A percentile compares a stretch with the other conserved stretches of the same genome.
Conservation (phyloP, 1,284 basidiomycete species). For the Rhodotorula sp. region DNA sequence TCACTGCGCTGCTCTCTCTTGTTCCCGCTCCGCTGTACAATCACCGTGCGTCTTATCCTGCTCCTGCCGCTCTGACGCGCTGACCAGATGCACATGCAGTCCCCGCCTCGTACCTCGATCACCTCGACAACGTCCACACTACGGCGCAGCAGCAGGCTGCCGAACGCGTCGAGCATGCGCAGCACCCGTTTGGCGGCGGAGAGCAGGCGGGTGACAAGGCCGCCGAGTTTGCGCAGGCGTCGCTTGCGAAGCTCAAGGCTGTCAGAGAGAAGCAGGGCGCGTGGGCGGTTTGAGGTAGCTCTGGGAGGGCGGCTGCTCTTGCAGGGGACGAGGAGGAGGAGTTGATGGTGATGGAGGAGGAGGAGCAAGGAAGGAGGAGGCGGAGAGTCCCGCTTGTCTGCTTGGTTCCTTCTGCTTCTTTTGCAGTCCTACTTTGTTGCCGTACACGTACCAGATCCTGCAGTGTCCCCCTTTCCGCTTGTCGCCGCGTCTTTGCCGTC, state of each 20-base stretch:
- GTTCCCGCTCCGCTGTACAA: conserved; percentile 19
- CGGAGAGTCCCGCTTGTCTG: neutral
- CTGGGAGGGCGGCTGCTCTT: too few relatives aligned
- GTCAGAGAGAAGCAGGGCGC: too few relatives aligned
- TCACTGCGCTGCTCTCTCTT: conserved; percentile 1
- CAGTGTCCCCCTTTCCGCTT: too few relatives aligned
- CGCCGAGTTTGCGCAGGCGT: neutral
- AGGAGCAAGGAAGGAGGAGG: neutral
- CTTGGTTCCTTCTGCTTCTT: neutral
- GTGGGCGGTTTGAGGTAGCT: too few relatives aligned
- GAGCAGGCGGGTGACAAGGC: neutral
- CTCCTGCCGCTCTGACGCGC: neutral
- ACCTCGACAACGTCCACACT: conserved; percentile 10
- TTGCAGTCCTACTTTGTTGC: too few relatives aligned
- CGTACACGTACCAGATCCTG: too few relatives aligned
- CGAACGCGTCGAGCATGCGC: neutral
- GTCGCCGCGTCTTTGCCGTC: too few relatives aligned
- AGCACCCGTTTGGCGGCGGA: neutral
- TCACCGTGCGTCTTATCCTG: conserved; percentile 3
- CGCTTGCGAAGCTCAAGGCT: neutral
- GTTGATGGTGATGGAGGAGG: neutral
- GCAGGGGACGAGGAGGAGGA: too few relatives aligned
- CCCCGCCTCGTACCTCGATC: conserved; percentile 16
- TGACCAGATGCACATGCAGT: neutral
- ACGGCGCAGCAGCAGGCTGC: neutral